Evolutionary conservation across 1,284 basidiomycete species (phyloP), one percentile per base, ranked within the genome.

Genomic region (Ustilago crameri): DNA sequence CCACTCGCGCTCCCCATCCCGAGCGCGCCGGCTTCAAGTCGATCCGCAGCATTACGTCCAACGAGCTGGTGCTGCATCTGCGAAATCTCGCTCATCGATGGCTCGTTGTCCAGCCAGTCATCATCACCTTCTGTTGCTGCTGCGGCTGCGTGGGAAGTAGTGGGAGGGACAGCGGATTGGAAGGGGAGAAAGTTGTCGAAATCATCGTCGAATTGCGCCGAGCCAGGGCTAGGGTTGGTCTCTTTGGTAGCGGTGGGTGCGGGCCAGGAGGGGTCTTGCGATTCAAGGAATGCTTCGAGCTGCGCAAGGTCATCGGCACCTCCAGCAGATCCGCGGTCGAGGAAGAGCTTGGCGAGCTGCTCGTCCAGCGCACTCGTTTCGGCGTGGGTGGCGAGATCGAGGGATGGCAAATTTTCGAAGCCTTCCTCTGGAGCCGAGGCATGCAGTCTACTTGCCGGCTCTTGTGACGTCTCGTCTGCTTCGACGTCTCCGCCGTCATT

Each of bases 191-290:
- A 75, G 34, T 60, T 59, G 51, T 64, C 63, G 51, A 74, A 74
- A 53, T 74, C 62, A 51, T 70, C 66, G 8, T 70, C 66, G 49
- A 74, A 74, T 10, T 24, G 20, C 24, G 26, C 35, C 18, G 18
- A 40, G 12, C 41, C 41, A 17, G 51, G 40, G n/a, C 7, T 27
- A 5, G 12, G 24, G 18, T 40, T 43, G 15, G 23, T 22, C 9
- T 22, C 8, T 14, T 51, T 27, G 3, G 5, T 14, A 9, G 42
- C 12, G 42, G 34, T 30, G 14, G 26, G 15, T 9, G 43, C 49
- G 10, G 72, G 72, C 72, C 72, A 74, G 2, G 59, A 61, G 1
- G 72, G 72, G 47, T 74, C 72, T 49, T 71, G 34, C 5, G 60
- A 60, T 15, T 71, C 58, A 15, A 74, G 56, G 20, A 74, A 74